Evolutionary conservation across 1,139 yeast species (phyloP), one percentile per base, ranked within the genome.

Genomic region (Sugiyamaella paludigena): DNA sequence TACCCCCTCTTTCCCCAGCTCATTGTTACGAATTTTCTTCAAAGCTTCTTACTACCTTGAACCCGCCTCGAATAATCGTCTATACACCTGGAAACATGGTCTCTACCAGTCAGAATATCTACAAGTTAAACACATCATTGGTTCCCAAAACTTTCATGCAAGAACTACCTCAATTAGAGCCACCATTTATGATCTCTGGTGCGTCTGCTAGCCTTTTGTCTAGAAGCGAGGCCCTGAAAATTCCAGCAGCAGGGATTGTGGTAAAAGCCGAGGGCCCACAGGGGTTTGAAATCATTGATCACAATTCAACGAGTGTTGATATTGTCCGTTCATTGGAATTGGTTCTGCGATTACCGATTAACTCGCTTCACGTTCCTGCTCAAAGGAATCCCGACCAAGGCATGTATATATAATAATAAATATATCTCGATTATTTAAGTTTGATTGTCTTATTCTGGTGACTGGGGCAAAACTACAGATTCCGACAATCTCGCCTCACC

Each of bases 391-490:
- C 32, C 19, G 58, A 55, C 34, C 50, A 53, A 13, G 53, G 61
- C 28, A 45, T 59, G 53, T 59, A 57, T 36, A 49, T 58, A 27
- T 58, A 49, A 48, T 40, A n/a, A n/a, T n/a, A n/a, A n/a, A n/a
- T n/a, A n/a, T n/a, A n/a, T 13, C 27, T 75, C 56, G 66, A 80
- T 57, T 74, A 75, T 48, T 71, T 51, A 44, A 19, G 24, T 19
- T 19, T 19, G 5, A 19, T 79, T 80, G 65, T 83, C 80, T 62
- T 67, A 80, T 5, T 4, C 24, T 19, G 24, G 24, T 45, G 78
- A 83, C 13, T 85, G 80, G 62, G 69, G 73, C 48, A 2, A 26
- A 13, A 35, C 42, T 35, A 26, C 35, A 16, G 42, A 39, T 35
- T 16, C 42, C 24, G 24, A 4, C 24, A 19, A 4, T 19, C 24